These are phyloP conservation scores for Venturia nashicola DNA, from an alignment of 2,329 filamentous ascomycete genomes.

Conservation along the genomic window DNA sequence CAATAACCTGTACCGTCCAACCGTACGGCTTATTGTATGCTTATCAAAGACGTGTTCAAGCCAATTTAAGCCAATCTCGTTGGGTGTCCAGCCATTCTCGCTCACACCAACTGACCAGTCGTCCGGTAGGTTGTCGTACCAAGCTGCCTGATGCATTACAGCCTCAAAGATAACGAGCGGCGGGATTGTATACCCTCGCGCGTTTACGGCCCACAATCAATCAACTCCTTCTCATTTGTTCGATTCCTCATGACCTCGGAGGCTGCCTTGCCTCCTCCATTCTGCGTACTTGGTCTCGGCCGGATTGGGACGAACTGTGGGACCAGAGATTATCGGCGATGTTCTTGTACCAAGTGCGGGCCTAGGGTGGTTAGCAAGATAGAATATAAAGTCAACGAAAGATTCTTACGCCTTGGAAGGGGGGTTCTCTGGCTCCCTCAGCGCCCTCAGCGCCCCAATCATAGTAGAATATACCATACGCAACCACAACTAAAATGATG, in stretches of 20 bases:
- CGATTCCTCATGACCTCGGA: neutral
- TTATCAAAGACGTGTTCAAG: no score
- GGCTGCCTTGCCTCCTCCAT: neutral
- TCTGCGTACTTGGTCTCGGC: neutral
- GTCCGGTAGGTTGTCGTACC: no score
- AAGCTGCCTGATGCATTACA: no score
- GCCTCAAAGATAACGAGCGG: no score
- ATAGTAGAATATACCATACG: slow-evolving; percentile 50
- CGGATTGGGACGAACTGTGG: neutral
- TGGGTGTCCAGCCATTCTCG: no score
- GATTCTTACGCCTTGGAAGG: slow-evolving; percentile 12
- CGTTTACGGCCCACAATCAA: neutral
- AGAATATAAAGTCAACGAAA: neutral
- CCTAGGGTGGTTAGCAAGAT: slow-evolving; percentile 12
- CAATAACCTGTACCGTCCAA: no score
- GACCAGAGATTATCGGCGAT: slow-evolving; percentile 16
- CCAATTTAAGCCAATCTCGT: no score
- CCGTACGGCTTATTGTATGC: no score
- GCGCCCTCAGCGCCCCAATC: slow-evolving; percentile 27
- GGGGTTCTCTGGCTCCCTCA: slow-evolving; percentile 9
- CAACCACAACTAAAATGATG: slow-evolving; percentile 34
- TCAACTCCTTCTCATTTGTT: neutral
- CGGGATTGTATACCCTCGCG: no score
- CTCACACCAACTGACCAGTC: no score
- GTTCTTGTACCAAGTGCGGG: slow-evolving; percentile 16